Conservation (phyloP, 441 rosid genomes). For the Corymbia citriodora region DNA sequence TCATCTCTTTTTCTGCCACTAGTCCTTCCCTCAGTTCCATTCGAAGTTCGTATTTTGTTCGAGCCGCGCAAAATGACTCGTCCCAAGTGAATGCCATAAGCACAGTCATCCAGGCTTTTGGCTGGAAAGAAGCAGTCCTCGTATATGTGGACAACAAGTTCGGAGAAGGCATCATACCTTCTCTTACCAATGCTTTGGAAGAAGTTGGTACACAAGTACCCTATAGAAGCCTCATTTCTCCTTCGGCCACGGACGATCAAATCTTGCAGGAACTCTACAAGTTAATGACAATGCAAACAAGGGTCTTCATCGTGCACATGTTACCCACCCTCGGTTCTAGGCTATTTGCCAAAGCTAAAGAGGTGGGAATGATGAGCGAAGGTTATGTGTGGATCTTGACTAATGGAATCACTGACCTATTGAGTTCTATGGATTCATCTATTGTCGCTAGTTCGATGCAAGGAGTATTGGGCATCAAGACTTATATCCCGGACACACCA, state of each 20-base stretch:
- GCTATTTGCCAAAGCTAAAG: constrained; percentile 37
- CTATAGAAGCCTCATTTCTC: constrained; percentile 32
- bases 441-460: constrained; percentile 25
- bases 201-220: constrained; percentile 28
- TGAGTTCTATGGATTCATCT: not conserved
- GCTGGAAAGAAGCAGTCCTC: constrained; percentile 55
- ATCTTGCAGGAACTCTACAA: constrained; percentile 41
- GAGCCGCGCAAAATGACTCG: constrained; percentile 31
- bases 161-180: constrained; percentile 43
- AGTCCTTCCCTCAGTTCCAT: constrained; percentile 39
- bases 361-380: constrained; percentile 43
- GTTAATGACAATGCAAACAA: constrained; percentile 47
- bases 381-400: constrained; percentile 67
- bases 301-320: constrained; percentile 65
- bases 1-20: constrained; percentile 55
- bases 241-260: constrained; percentile 28
- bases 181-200: constrained; percentile 32
- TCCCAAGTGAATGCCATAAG: constrained; percentile 38
- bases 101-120: constrained; percentile 35
- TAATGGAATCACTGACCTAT: constrained; percentile 20
- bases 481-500: constrained; percentile 23
- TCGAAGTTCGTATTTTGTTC: constrained; percentile 42
- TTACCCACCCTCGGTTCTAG: constrained; percentile 26
- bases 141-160: constrained; percentile 40
- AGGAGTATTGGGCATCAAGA: constrained; percentile 42